A percentile compares a stretch with the other conserved stretches of the same genome.
These are phyloP conservation scores for Acanthamoeba triangularis DNA, from an alignment of 208 protist genomes.

Conservation along the genomic window DNA sequence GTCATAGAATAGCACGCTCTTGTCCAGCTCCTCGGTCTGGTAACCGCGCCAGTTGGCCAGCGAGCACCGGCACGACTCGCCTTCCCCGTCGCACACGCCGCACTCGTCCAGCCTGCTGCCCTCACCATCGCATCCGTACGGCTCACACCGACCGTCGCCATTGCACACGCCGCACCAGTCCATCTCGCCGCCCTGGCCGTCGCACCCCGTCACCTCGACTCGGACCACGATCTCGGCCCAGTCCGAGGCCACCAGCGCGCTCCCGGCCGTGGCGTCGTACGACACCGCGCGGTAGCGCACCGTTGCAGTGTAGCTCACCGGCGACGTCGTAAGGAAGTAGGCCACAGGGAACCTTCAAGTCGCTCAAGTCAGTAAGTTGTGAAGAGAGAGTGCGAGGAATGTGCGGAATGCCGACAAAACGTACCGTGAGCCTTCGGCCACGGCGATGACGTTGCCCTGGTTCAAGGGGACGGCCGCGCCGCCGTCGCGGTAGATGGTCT, in stretches of 20 bases:
- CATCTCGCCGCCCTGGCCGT: conserved; percentile 4
- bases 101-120: not conserved
- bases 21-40: conserved; percentile 1
- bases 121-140: not conserved
- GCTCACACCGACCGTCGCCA: not conserved
- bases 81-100: not conserved
- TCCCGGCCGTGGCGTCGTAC: not conserved
- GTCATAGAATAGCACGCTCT: not conserved
- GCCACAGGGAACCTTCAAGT: not conserved
- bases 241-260: not conserved
- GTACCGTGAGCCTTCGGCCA: not conserved
- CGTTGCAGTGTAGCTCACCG: not conserved
- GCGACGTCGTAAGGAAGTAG: not conserved
- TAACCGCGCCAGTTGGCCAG: conserved; percentile 49
- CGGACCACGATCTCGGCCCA: not conserved
- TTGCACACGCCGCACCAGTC: conserved; percentile 22
- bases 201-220: not conserved
- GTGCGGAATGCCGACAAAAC: no score
- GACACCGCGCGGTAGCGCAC: not conserved
- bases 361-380: no score
- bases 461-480: not conserved
- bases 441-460: not conserved
- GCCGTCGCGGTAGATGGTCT: not conserved
- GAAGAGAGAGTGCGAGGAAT: no score
- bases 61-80: not conserved